Evolutionary conservation across 225 moss, liverwort and hornwort genomes (phyloP), one percentile per base, ranked within the genome.

Genomic region (Takakia lepidozioides): DNA sequence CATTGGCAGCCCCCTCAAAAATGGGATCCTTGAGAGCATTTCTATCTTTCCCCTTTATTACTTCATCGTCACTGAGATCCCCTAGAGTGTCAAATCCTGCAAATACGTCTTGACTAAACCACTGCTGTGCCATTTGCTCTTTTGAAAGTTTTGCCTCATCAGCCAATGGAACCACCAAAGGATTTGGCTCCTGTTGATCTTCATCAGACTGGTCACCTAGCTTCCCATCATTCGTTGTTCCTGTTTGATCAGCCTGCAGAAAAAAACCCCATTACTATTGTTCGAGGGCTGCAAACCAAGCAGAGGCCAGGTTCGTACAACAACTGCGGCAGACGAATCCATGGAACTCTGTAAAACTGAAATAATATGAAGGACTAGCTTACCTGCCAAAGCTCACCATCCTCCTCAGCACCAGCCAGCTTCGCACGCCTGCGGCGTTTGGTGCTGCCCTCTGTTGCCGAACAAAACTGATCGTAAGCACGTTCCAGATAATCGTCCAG

Each of bases 91-190:
- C 74, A 18, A 77, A 73, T 27, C 82, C 85, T 25, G 82, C 65
- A 51, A 98, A 98, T n/a, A 98, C 75, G 47, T 91, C 95, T 72
- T 98, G 95, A 71, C 79, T 87, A 47, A 98, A 98, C 95, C 95
- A 98, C 49, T 83, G 77, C 63, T 78, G 75, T 13, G 85, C 69
- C 34, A 98, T 25, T 53, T 85, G 67, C 15, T 81, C 87, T 60
- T 60, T 87, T 8, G 75, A 59, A 25, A 60, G 62, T 46, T 66
- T 74, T n/a, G 60, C 52, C 29, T 76, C 71, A 43, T 84, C 74
- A 7, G 52, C 53, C 43, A 98, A 72, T 29, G 80, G 78, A 30
- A 98, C 73, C 48, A 98, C 73, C 56, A 98, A 65, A 38, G 90
- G 95, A 54, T 98, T 98, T 26, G 70, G 87, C 24, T 84, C 83